Base-by-base conservation (phyloP, 2,329 filamentous ascomycete species). In the Exophiala bonariae region DNA sequence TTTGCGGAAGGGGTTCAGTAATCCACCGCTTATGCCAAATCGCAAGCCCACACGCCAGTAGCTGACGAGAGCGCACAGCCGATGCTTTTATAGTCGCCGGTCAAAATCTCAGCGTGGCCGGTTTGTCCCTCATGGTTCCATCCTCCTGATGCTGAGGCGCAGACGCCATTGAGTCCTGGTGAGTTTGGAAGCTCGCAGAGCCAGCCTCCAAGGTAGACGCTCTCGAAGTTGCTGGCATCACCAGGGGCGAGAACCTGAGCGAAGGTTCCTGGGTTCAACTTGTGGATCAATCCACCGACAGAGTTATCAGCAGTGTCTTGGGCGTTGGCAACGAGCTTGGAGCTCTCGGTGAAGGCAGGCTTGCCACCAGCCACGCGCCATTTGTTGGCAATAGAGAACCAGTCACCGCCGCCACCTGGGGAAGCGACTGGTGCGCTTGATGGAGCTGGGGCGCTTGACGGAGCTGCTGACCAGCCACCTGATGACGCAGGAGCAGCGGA, bases 361-460 rank as follows among this genome's bases (percentile, higher is more conserved):
- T 52, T 42, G 32, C 54, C 52, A 28, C 47, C 49, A 10, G 50
- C 53, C 6, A 36, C 17, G 34, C 57, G 55, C 49, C 49, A 58
- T 34, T 55, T 44, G 39, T 36, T 44, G 17, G 55, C 54, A 37
- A 58, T 45, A 23, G 17, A 19, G 44, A 58, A 45, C 51, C 58
- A 58, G 43, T 39, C 50, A 16, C 33, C 38, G 19, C 17, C 30
- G 7, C 26, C 36, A 23, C 7, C 35, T 26, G 7, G 46, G 43
- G 70, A 56, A 47, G 65, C 62, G 40, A 79, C 74, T 20, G 83
- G 76, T 44, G 79, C 79, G 20, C 80, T 77, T 11, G 69, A 61
- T 19, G 72, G 63, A 52, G 73, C 70, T 28, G 22, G 23, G 18
- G 14, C 38, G 17, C n/a, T 9, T n/a, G 36, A 22, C 1, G 51